These are phyloP conservation scores for Penicillium sp. DNA, from an alignment of 2,329 filamentous ascomycete species.

Conservation along the genomic window DNA sequence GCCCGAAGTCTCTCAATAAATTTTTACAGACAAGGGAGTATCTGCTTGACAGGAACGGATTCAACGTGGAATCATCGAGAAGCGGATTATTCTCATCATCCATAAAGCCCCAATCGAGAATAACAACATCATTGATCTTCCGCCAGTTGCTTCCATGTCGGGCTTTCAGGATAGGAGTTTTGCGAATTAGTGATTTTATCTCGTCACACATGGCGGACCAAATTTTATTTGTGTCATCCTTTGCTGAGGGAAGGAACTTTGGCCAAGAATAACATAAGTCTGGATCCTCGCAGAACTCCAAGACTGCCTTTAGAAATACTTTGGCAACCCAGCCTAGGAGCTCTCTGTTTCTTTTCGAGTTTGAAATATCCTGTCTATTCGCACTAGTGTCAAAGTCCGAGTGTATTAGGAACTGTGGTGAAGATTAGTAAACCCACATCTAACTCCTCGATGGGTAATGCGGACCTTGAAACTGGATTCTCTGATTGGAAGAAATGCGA, in stretches of 20 bases:
- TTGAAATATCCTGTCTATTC: constrained; percentile 48
- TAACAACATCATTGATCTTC: background rate
- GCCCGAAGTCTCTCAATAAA: background rate
- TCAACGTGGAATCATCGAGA: background rate
- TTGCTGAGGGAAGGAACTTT: constrained; percentile 47
- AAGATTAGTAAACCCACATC: background rate
- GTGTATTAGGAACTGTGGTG: constrained; percentile 53
- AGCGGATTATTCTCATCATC: background rate
- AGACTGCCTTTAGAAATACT: constrained; percentile 46
- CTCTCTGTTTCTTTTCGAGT: constrained; percentile 39
- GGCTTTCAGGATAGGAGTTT: background rate
- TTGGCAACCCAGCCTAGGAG: constrained; percentile 43
- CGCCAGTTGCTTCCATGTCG: background rate
- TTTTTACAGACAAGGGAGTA: background rate
- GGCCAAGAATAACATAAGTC: constrained; percentile 51
- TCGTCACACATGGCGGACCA: constrained; percentile 7
- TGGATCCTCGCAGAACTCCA: constrained; percentile 26
- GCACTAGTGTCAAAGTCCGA: constrained; percentile 56
- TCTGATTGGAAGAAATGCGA: constrained; percentile 53
- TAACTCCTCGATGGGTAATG: background rate
- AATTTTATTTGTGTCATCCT: constrained; percentile 4
- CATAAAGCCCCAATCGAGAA: background rate
- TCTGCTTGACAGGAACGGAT: constrained; percentile 1
- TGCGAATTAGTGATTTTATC: background rate
- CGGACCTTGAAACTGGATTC: constrained; percentile 49